These are phyloP conservation scores for Colletotrichum sp. DNA, from an alignment of 2,329 filamentous ascomycete species.

Conservation along the genomic window DNA sequence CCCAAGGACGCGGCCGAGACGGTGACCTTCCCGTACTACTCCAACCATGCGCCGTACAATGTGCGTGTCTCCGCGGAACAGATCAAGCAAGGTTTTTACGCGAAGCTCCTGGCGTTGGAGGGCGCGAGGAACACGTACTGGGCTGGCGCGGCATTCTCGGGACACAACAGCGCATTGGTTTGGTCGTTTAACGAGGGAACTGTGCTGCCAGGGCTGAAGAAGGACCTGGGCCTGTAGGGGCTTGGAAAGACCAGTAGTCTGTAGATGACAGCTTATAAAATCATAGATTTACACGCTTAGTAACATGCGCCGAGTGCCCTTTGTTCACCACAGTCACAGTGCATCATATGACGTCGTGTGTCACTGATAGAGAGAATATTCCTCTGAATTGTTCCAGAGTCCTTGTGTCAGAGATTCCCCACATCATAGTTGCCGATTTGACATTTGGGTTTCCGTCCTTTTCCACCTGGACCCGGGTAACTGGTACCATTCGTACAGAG, in stretches of 20 bases:
- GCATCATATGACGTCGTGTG: too few species aligned
- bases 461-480: too few species aligned
- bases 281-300: too few species aligned
- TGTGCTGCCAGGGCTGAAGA: conserved; percentile 10
- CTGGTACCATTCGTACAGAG: not conserved
- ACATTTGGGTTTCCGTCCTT: too few species aligned
- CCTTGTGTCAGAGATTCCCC: too few species aligned
- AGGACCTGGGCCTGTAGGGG: not conserved
- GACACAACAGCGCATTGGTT: conserved; percentile 10
- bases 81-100: conserved; percentile 36
- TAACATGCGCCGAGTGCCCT: too few species aligned
- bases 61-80: conserved; percentile 29
- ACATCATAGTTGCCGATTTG: too few species aligned
- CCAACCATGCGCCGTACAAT: conserved; percentile 31
- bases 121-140: conserved; percentile 40
- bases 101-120: conserved; percentile 36
- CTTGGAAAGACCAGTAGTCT: too few species aligned
- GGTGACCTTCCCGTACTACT: conserved; percentile 22
- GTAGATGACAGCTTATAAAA: too few species aligned
- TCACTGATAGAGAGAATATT: too few species aligned
- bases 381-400: too few species aligned
- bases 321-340: too few species aligned
- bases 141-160: conserved; percentile 31
- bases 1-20: conserved; percentile 4
- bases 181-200: conserved; percentile 11